Percentiles rank a stretch among this genome's conserved stretches.
phyloP scores from a whole-genome alignment of 148 eudicot species.

The Dysphania ambrosioides region DNA sequence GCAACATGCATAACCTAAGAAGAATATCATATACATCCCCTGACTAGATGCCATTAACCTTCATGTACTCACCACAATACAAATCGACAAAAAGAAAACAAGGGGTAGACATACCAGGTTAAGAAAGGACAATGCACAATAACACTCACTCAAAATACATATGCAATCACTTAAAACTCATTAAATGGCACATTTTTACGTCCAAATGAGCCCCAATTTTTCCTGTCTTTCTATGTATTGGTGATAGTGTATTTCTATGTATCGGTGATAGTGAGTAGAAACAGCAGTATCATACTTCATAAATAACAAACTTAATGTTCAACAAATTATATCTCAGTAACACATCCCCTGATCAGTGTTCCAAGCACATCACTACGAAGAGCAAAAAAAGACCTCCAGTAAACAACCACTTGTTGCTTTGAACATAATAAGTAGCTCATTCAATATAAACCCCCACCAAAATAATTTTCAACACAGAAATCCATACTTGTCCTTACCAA shows the following conservation, averaged over 20 bases:
- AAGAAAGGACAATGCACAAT: background rate
- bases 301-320: background rate
- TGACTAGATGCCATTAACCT: background rate
- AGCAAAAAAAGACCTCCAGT: background rate
- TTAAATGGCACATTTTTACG: background rate
- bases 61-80: background rate
- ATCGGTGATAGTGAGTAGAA: background rate
- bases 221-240: background rate
- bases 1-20: background rate
- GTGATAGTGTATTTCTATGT: background rate
- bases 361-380: background rate
- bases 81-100: background rate
- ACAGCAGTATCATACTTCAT: slow-evolving; percentile 2
- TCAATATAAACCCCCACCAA: background rate
- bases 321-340: background rate
- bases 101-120: background rate
- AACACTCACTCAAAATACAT: background rate
- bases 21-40: background rate
- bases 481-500: too few species aligned
- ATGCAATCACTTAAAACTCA: background rate
- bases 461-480: background rate
- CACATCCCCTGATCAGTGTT: background rate
- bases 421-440: background rate
- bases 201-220: slow-evolving; percentile 1
- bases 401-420: background rate